A percentile compares a stretch with the other conserved stretches of the same genome.
Conservation (phyloP, 495 filamentous ascomycete species). For the Penicillium chermesinum region DNA sequence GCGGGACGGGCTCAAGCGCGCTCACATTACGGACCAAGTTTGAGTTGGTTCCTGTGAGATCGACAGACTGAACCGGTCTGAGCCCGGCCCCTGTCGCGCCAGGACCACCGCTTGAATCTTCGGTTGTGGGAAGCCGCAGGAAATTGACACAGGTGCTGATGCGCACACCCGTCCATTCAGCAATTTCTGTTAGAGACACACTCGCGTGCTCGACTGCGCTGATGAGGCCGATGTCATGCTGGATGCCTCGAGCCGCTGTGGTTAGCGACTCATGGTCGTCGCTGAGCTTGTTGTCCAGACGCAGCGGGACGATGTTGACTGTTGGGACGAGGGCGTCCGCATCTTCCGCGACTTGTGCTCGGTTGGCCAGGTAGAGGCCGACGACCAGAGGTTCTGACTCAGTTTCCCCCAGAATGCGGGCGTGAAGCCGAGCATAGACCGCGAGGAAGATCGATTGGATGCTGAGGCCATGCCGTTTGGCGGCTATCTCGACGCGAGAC, state of each 20-base stretch:
- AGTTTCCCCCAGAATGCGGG: conserved; percentile 4
- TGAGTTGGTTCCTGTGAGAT: conserved; percentile 3
- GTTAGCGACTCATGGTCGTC: conserved; percentile 15
- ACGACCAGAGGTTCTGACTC: conserved; percentile 14
- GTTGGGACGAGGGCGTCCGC: conserved; percentile 28
- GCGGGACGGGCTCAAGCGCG: conserved; percentile 4
- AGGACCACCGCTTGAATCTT: conserved; percentile 4
- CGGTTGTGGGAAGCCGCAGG: conserved; percentile 26
- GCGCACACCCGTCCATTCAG: conserved; percentile 32
- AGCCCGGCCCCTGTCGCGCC: conserved; percentile 5
- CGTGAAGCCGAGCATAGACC: conserved; percentile 29
- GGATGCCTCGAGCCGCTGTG: conserved; percentile 22
- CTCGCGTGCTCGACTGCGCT: conserved; percentile 25
- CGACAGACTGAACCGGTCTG: conserved; percentile 9
- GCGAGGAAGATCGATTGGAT: conserved; percentile 33
- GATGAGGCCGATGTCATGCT: conserved; percentile 29
- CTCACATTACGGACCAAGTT: conserved; percentile 11
- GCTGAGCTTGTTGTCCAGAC: conserved; percentile 19
- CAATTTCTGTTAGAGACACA: conserved; percentile 31
- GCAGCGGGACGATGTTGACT: conserved; percentile 33
- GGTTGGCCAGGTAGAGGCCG: conserved; percentile 35
- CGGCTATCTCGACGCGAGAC: conserved; percentile 21
- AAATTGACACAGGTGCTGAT: conserved; percentile 35
- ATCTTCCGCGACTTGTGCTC: conserved; percentile 25
- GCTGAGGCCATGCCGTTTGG: conserved; percentile 26